Conservation (phyloP, 495 filamentous ascomycete species). For the Penicillium macrosclerotiorum region DNA sequence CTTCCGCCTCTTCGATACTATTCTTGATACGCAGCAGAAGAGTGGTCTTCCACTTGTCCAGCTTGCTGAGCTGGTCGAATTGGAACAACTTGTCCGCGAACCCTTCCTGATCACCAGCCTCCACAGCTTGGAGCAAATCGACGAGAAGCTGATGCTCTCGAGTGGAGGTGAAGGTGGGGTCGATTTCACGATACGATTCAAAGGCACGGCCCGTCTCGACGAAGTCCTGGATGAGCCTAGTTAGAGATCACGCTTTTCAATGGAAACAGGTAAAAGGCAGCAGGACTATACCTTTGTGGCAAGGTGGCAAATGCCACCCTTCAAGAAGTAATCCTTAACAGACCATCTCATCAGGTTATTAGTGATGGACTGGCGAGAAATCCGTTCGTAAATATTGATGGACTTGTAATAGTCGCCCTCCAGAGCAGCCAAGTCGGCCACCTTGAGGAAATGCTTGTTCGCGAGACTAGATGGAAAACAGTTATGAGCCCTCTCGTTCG, state of each 20-base stretch:
- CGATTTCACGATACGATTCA: slow-evolving; percentile 77
- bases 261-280: background rate
- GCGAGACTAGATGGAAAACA: slow-evolving; percentile 55
- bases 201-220: slow-evolving; percentile 74
- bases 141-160: slow-evolving; percentile 76
- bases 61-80: slow-evolving; percentile 83
- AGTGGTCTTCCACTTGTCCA: slow-evolving; percentile 95
- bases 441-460: slow-evolving; percentile 87
- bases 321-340: slow-evolving; percentile 90
- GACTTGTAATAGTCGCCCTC: slow-evolving; percentile 78
- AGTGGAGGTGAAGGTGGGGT: slow-evolving; percentile 69
- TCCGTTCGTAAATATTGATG: slow-evolving; percentile 76
- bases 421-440: slow-evolving; percentile 79
- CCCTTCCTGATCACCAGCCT: slow-evolving; percentile 69
- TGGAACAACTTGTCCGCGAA: slow-evolving; percentile 85
- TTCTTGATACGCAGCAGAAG: slow-evolving; percentile 80
- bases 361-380: slow-evolving; percentile 65
- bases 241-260: background rate
- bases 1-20: slow-evolving; percentile 70
- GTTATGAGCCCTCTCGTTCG: slow-evolving; percentile 1
- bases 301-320: slow-evolving; percentile 81
- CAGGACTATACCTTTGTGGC: slow-evolving; percentile 56
- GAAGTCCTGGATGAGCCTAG: slow-evolving; percentile 49
- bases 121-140: slow-evolving; percentile 69
- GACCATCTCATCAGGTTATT: slow-evolving; percentile 88